These are phyloP conservation scores for Phytophthora colocasiae DNA, from an alignment of 352 stramenopile genomes.

Conservation along the genomic window DNA sequence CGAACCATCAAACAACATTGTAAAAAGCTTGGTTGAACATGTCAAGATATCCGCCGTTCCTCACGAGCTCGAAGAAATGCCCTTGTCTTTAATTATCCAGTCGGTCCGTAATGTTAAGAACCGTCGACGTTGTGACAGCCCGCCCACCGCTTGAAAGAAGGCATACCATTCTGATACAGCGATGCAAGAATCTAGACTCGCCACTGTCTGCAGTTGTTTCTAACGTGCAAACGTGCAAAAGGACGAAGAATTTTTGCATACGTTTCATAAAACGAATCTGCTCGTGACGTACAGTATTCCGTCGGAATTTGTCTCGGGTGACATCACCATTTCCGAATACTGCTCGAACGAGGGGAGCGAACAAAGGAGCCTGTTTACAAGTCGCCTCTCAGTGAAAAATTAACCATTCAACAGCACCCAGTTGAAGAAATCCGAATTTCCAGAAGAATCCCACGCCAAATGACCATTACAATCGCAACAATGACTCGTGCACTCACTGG, in stretches of 20 bases:
- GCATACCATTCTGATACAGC: too few species aligned
- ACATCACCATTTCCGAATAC: background rate
- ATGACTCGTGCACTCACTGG: background rate
- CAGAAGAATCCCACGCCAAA: background rate
- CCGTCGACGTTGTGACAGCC: background rate
- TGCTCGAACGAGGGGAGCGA: background rate
- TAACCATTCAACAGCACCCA: too few species aligned
- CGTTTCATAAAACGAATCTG: background rate
- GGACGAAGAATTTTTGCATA: background rate
- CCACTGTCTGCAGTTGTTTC: background rate
- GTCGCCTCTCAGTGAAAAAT: background rate
- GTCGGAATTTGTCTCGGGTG: background rate
- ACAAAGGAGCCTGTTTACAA: background rate
- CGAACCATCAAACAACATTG: too few species aligned
- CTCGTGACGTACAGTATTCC: background rate
- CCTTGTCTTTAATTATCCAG: background rate
- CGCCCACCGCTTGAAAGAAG: background rate
- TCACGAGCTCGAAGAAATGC: constrained; percentile 1
- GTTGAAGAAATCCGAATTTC: background rate
- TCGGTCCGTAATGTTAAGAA: background rate
- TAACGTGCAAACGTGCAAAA: background rate
- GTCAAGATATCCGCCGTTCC: background rate
- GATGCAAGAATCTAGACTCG: background rate
- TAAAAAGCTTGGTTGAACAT: background rate
- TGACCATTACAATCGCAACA: background rate